phyloP scores from a whole-genome alignment of 129 eudicot species.

The Tagetes patula region DNA sequence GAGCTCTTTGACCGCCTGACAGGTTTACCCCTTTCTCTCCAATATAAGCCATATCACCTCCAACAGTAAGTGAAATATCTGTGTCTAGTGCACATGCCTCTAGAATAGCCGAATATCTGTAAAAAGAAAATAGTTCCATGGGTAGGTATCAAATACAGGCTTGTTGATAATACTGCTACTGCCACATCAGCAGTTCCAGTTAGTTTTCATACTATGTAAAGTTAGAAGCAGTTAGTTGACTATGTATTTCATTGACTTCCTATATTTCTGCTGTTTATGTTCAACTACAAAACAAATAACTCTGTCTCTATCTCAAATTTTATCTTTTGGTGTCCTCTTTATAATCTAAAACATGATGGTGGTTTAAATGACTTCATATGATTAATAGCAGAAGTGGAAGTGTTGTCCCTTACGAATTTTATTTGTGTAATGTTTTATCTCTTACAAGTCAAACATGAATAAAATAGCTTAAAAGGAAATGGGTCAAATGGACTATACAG shows the following conservation, averaged over 20 bases:
- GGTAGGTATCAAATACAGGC: constrained; percentile 9
- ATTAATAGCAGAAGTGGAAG: background rate
- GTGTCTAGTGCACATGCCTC: constrained; percentile 77
- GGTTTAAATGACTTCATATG: constrained; percentile 16
- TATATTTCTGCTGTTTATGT: background rate
- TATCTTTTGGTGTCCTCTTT: constrained; percentile 1
- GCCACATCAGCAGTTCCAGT: background rate
- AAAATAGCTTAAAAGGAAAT: background rate
- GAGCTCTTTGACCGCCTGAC: constrained; percentile 97
- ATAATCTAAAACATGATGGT: background rate
- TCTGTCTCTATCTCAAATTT: background rate
- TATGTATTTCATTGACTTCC: background rate
- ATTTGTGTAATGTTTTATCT: background rate
- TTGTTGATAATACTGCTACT: background rate
- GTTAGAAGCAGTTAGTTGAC: background rate
- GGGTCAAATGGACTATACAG: background rate
- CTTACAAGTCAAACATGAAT: background rate
- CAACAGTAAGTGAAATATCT: constrained; percentile 76
- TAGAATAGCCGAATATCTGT: constrained; percentile 68
- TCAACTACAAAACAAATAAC: background rate
- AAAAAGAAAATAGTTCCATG: constrained; percentile 18
- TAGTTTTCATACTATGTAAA: background rate
- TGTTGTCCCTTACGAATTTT: background rate
- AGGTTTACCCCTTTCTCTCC: constrained; percentile 91
- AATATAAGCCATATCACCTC: constrained; percentile 88